A percentile compares a stretch with the other conserved stretches of the same genome.
phyloP scores from a whole-genome alignment of 768 basidiomycete species.

The Stropharia rugosoannulata region DNA sequence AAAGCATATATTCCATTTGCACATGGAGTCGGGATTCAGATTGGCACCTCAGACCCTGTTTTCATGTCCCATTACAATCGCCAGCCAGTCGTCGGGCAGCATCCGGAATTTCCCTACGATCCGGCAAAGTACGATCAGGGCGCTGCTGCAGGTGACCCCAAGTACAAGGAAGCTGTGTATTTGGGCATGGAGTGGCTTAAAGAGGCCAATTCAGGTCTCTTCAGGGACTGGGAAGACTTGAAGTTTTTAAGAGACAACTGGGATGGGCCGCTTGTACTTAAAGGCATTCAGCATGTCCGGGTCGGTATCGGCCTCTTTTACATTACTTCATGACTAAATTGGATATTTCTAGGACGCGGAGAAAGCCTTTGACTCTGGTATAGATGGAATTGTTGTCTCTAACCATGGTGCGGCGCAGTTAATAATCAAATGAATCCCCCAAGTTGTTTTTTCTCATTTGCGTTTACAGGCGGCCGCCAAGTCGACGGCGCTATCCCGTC shows the following conservation, averaged over 20 bases:
- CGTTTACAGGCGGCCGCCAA: slow-evolving; percentile 59
- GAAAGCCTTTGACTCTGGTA: slow-evolving; percentile 59
- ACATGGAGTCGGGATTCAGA: slow-evolving; percentile 64
- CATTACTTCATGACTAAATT: neutral
- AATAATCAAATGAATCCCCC: neutral
- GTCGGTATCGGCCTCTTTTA: slow-evolving; percentile 31
- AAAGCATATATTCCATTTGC: slow-evolving; percentile 63
- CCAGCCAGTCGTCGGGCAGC: slow-evolving; percentile 40
- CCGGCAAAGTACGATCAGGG: slow-evolving; percentile 42
- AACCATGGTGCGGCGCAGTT: slow-evolving; percentile 60
- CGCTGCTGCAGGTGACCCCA: slow-evolving; percentile 45
- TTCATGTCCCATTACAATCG: slow-evolving; percentile 64
- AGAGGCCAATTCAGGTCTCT: slow-evolving; percentile 62
- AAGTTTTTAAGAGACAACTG: slow-evolving; percentile 68
- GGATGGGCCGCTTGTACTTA: slow-evolving; percentile 76
- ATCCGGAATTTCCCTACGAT: slow-evolving; percentile 59
- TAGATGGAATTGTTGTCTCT: slow-evolving; percentile 76
- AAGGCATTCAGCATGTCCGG: slow-evolving; percentile 69
- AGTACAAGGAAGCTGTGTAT: slow-evolving; percentile 33
- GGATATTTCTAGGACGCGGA: slow-evolving; percentile 53
- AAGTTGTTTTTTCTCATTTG: neutral
- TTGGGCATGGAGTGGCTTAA: slow-evolving; percentile 64
- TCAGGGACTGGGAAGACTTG: slow-evolving; percentile 70
- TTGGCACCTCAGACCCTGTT: slow-evolving; percentile 72
- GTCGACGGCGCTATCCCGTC: slow-evolving; percentile 79